These are phyloP conservation scores for Colletotrichum plurivorum DNA, from an alignment of 2,329 filamentous ascomycete species.

Conservation along the genomic window DNA sequence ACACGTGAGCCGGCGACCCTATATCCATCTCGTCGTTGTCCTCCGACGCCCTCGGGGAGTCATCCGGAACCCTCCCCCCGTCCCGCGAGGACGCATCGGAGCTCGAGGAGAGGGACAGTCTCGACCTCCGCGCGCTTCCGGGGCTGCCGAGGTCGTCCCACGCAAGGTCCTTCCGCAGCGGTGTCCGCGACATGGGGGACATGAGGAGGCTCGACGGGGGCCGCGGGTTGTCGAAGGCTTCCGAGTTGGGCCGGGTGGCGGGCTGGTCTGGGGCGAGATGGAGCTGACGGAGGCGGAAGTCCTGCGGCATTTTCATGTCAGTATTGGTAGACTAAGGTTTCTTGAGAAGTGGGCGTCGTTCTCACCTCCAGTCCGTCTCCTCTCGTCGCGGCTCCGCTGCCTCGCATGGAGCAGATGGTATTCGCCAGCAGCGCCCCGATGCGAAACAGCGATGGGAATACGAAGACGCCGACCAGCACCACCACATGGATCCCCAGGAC, in stretches of 20 bases:
- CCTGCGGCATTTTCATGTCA: neutral
- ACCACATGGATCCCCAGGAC: neutral
- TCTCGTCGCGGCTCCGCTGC: too few species aligned
- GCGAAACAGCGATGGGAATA: neutral
- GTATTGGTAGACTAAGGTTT: neutral
- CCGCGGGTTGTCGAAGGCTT: neutral
- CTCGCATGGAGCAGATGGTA: neutral
- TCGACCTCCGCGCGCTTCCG: neutral
- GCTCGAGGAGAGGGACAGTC: neutral
- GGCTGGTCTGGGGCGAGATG: neutral
- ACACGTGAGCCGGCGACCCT: neutral
- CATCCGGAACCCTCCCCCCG: neutral
- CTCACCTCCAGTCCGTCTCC: neutral
- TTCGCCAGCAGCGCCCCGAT: neutral
- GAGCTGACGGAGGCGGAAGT: neutral
- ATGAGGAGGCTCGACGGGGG: neutral
- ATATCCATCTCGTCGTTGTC: neutral
- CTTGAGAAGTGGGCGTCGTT: too few species aligned
- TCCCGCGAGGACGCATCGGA: neutral
- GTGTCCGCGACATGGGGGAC: neutral
- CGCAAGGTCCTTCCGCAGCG: neutral
- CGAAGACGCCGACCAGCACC: neutral
- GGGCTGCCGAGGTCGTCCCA: neutral
- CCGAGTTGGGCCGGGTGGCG: accelerated
- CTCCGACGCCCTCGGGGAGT: neutral